A percentile compares a stretch with the other conserved stretches of the same genome.
phyloP scores from a whole-genome alignment of 352 stramenopile genomes.

The Globisporangium perplexum region DNA sequence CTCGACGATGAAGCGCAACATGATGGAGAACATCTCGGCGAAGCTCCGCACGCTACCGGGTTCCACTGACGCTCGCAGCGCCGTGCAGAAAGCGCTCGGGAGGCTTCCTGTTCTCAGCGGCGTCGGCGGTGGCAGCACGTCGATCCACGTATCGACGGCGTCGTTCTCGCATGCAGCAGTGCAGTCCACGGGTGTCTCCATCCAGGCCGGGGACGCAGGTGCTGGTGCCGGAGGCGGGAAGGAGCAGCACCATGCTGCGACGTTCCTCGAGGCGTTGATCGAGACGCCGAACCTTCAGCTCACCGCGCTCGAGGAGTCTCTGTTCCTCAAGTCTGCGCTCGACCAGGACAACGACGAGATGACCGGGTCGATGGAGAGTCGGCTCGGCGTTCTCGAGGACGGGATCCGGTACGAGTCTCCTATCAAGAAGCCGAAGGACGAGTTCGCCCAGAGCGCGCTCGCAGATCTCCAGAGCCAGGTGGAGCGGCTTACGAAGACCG shows the following conservation, averaged over 20 bases:
- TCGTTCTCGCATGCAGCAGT: neutral
- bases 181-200: neutral
- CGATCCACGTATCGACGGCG: neutral
- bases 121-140: neutral
- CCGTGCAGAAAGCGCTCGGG: conserved; percentile 5
- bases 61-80: conserved; percentile 8
- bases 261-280: conserved; percentile 21
- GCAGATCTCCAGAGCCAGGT: conserved; percentile 33
- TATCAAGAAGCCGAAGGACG: conserved; percentile 26
- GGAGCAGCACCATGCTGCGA: conserved; percentile 8
- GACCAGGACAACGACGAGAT: conserved; percentile 27
- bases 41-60: conserved; percentile 21
- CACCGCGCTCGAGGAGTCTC: conserved; percentile 25
- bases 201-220: neutral
- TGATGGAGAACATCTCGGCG: conserved; percentile 18
- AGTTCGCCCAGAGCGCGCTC: conserved; percentile 12
- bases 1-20: conserved; percentile 23
- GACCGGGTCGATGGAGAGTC: neutral
- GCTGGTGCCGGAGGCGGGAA: neutral
- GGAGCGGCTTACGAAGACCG: conserved; percentile 29
- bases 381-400: conserved; percentile 32
- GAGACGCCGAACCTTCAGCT: conserved; percentile 24
- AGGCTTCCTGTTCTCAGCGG: neutral
- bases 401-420: conserved; percentile 53
- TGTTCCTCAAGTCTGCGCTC: conserved; percentile 44